These are phyloP conservation scores for Aspergillus niger DNA, from an alignment of 2,329 filamentous ascomycete species.

Conservation along the genomic window DNA sequence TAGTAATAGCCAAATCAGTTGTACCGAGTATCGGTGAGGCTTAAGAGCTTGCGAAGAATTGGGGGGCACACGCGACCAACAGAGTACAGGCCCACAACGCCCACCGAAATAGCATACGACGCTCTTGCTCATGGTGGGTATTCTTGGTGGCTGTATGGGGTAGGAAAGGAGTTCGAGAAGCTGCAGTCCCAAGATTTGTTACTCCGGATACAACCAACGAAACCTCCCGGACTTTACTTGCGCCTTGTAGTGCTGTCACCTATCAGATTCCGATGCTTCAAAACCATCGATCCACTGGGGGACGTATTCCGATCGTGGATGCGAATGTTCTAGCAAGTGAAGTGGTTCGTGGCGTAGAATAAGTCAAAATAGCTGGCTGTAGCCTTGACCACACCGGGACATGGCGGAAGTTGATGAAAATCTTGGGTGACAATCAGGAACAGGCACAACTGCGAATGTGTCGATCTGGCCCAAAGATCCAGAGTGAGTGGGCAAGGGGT, in stretches of 20 bases:
- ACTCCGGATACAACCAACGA: neutral
- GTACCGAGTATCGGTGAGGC: too few species aligned
- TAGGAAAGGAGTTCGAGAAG: neutral
- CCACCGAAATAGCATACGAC: neutral
- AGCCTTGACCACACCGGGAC: neutral
- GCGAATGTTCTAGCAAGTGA: neutral
- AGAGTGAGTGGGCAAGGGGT: neutral
- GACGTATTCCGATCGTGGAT: neutral
- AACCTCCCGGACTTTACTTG: neutral
- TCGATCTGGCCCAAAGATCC: neutral
- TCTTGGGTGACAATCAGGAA: neutral
- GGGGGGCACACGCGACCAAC: neutral
- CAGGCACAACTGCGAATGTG: neutral
- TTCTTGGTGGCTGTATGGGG: neutral
- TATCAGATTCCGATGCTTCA: constrained; percentile 6
- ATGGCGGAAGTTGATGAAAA: neutral
- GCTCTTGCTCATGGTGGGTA: neutral
- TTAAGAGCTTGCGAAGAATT: too few species aligned
- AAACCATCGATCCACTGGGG: constrained; percentile 1
- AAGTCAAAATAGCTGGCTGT: neutral
- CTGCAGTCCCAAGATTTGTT: neutral
- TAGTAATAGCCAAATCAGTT: too few species aligned
- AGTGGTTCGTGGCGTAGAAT: neutral
- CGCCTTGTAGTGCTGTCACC: neutral
- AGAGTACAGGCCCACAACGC: neutral